Conservation (phyloP, 108 stramenopile genomes). For the Craspedostauros australis region DNA sequence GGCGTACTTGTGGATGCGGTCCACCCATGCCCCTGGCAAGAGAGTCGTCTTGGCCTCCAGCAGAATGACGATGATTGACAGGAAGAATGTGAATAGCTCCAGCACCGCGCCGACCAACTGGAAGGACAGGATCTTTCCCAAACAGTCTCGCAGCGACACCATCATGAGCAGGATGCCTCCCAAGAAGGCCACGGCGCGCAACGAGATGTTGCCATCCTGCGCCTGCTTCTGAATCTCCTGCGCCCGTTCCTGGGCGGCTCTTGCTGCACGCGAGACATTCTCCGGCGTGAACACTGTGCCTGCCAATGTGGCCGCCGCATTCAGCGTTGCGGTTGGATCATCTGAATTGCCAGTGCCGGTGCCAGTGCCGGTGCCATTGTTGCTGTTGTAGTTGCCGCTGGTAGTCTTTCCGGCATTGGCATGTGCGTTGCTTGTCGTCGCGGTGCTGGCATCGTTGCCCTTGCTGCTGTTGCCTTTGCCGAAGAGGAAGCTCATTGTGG, state of each 20-base stretch:
- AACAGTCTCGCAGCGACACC: conserved; percentile 22
- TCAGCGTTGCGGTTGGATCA: too few relatives aligned
- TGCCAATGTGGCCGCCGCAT: too few relatives aligned
- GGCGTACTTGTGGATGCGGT: conserved; percentile 37
- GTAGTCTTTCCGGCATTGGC: too few relatives aligned
- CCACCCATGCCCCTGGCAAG: conserved; percentile 12
- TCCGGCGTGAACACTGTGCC: conserved; percentile 23
- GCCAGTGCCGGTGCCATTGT: too few relatives aligned
- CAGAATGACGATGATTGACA: conserved; percentile 31
- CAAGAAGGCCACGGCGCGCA: conserved; percentile 43
- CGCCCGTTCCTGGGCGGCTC: conserved; percentile 26
- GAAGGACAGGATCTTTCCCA: conserved; percentile 24
- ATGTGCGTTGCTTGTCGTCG: too few relatives aligned
- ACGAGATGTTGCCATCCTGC: conserved; percentile 37
- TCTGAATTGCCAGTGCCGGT: too few relatives aligned
- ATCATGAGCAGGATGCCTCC: conserved; percentile 45
- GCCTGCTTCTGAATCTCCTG: conserved; percentile 20
- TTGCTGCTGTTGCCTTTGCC: too few relatives aligned
- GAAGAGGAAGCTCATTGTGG: too few relatives aligned
- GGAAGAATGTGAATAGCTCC: conserved; percentile 33
- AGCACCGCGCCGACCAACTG: conserved; percentile 32
- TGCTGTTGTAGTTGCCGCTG: too few relatives aligned
- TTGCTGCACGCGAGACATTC: conserved; percentile 21
- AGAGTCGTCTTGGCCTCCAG: conserved; percentile 31
- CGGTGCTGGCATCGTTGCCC: too few relatives aligned